Percentiles rank a stretch among this genome's conserved stretches.
Conservation (phyloP, 345 rosid species). For the Eucalyptus sp. region DNA sequence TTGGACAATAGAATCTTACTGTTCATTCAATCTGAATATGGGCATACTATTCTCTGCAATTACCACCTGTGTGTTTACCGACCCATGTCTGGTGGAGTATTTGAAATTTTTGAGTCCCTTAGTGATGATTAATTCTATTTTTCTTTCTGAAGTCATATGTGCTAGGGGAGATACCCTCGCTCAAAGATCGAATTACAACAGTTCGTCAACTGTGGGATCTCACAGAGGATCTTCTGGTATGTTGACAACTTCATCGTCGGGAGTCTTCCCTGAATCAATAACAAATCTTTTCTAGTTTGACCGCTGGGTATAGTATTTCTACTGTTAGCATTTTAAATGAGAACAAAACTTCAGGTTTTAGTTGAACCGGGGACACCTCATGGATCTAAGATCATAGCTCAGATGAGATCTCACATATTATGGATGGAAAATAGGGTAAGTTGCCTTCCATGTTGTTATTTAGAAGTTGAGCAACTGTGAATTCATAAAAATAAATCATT, state of each 20-base stretch:
- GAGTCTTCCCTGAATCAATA: not conserved
- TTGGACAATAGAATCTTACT: not conserved
- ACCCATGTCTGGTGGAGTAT: not conserved
- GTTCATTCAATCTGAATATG: not conserved
- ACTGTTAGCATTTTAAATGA: not conserved
- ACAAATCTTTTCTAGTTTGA: not conserved
- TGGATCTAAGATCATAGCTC: constrained; percentile 81
- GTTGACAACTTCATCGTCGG: not conserved
- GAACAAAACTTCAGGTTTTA: constrained; percentile 45
- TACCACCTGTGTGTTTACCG: not conserved
- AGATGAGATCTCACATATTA: constrained; percentile 88
- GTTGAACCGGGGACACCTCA: constrained; percentile 96
- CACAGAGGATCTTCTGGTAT: constrained; percentile 85
- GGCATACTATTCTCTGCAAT: not conserved
- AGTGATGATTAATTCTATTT: not conserved
- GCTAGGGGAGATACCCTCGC: constrained; percentile 93
- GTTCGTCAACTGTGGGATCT: constrained; percentile 99
- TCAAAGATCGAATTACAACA: constrained; percentile 68
- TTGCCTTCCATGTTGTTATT: not conserved
- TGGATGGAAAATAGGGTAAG: constrained; percentile 97
- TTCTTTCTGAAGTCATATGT: constrained; percentile 65
- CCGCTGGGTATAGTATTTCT: not conserved
- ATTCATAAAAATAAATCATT: not conserved
- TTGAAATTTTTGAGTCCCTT: not conserved
- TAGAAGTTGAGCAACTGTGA: not conserved